Conservation (phyloP, 768 basidiomycete genomes). For the Boletus sp. region DNA sequence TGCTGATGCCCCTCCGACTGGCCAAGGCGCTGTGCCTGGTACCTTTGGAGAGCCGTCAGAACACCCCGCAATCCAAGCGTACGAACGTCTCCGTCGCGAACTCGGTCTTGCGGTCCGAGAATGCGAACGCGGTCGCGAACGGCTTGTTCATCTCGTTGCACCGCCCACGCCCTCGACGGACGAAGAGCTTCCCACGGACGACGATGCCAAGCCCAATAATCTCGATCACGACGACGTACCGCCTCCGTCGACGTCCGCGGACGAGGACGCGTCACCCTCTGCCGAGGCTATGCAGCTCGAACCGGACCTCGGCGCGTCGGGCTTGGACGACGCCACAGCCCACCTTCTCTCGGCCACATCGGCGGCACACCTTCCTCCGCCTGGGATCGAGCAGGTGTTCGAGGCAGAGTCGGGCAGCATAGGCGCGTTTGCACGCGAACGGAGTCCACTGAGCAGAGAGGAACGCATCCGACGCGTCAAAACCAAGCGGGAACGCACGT, state of each 20-base stretch:
- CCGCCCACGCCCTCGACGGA: slow-evolving; percentile 41
- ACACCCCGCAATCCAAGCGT: slow-evolving; percentile 61
- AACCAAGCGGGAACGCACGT: slow-evolving; percentile 35
- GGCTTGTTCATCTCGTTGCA: slow-evolving; percentile 56
- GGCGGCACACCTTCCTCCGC: slow-evolving; percentile 26
- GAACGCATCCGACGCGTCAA: slow-evolving; percentile 67
- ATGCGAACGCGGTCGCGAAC: slow-evolving; percentile 76
- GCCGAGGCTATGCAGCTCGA: slow-evolving; percentile 23
- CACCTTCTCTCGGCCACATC: too few relatives aligned
- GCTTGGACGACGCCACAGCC: slow-evolving; percentile 42
- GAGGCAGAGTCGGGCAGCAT: slow-evolving; percentile 54
- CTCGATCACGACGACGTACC: too few relatives aligned
- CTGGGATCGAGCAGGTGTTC: slow-evolving; percentile 80
- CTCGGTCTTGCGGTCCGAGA: slow-evolving; percentile 77
- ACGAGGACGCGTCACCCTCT: slow-evolving; percentile 16
- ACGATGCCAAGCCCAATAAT: not conserved
- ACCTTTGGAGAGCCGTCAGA: slow-evolving; percentile 24
- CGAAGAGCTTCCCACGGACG: slow-evolving; percentile 27
- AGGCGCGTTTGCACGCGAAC: slow-evolving; percentile 48
- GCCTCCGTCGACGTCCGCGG: too few relatives aligned
- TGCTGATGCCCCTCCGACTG: not conserved
- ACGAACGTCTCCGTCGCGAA: slow-evolving; percentile 73
- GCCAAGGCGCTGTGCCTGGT: not conserved
- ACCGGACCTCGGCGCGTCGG: not conserved
- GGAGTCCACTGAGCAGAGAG: slow-evolving; percentile 67